Evolutionary conservation across 345 rosid species (phyloP).

Genomic region (Linum lewisii): DNA sequence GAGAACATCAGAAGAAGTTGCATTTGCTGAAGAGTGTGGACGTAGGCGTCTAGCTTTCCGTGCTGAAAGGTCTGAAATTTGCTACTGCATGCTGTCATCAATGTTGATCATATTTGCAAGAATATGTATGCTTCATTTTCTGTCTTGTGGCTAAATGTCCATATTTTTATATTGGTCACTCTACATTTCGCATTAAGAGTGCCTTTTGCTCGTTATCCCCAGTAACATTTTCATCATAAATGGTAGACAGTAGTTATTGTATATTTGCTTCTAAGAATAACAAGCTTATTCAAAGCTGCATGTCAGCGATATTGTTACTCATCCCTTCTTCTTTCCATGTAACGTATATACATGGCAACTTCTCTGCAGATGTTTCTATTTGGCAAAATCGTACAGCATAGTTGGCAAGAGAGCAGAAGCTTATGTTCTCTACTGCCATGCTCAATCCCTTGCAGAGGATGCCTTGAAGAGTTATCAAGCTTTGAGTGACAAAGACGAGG

Average conservation of each 20-base stretch:
- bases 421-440: conserved; percentile 57
- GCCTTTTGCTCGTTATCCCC: too few species aligned
- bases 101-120: background rate
- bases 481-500: conserved; percentile 43
- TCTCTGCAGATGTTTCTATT: conserved; percentile 75
- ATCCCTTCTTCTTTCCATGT: background rate
- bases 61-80: conserved; percentile 62
- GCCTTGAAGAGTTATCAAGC: conserved; percentile 46
- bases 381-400: conserved; percentile 81
- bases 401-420: conserved; percentile 93
- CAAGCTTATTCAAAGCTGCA: too few species aligned
- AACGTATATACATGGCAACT: background rate
- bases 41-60: conserved; percentile 66
- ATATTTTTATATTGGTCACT: too few species aligned
- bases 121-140: background rate
- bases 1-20: conserved; percentile 78
- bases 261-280: too few species aligned
- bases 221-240: too few species aligned
- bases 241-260: too few species aligned
- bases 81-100: background rate
- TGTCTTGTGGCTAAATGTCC: too few species aligned
- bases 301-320: too few species aligned
- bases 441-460: conserved; percentile 69
- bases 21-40: conserved; percentile 72
- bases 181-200: too few species aligned